Base-by-base conservation (phyloP, 2,329 filamentous ascomycete species). In the Neofusicoccum cordaticola region DNA sequence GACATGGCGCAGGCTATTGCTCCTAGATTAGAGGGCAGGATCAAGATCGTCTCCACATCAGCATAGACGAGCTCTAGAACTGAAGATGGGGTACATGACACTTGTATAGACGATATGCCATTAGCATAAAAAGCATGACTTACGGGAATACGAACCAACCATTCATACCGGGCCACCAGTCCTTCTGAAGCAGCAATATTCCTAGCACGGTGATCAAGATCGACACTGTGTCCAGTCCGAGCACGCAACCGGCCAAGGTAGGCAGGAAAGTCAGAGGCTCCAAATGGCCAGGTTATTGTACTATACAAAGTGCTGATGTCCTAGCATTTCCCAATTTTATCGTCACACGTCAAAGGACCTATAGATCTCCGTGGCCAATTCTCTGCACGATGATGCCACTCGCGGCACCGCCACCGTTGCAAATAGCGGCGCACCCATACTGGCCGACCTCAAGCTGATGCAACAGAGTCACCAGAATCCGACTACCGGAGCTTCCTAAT, bases 361-460 rank as follows among this genome's bases (percentile, higher is more conserved):
- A 76, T 61, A 78, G 68, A 27, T 79, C 77, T 58, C 74, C 72
- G 22, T 63, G 64, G 5, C 27, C 89, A 69, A 94, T 84, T 71
- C 88, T 88, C 79, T 98, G 93, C 63, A 99, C 92, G 56, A 98
- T 92, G 74, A 98, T 85, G 0, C 93, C 95, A 9, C 91, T 94
- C 1, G 94, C 92, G 13, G 93, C 94, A 66, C 95, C 95, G 47
- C 95, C 95, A 51, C 95, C 95, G 73, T 99, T 99, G 81, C 95
- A 98, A 67, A 99, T 98, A 2, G 93, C 93, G 15, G 93, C 95
- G 69, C 94, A 91, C 62, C 95, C 95, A 75, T 97, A 98, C 80
- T 99, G 91, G 41, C 93, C 93, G 45, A 90, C 88, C 82, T 96
- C 89, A 67, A 98, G 83, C 80, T 97, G 94, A 78, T 98, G 94